Percentiles rank a stretch among this genome's conserved stretches.
Conservation (phyloP, 805 yeast species). For the Komagataella populi region DNA sequence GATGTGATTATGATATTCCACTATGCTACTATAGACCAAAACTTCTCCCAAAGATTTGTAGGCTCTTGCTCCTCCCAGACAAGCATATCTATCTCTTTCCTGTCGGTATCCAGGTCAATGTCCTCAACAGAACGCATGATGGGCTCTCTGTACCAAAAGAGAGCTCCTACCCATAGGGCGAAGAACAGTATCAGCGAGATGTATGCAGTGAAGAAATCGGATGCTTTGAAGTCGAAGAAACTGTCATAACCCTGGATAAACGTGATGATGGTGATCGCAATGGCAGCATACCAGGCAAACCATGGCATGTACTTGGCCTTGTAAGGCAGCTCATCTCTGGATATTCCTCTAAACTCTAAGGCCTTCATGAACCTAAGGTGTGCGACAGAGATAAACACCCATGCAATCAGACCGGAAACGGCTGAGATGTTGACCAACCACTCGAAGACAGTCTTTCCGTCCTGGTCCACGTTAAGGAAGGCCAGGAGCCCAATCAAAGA, state of each 20-base stretch:
- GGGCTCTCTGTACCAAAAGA: conserved; percentile 32
- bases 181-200: conserved; percentile 52
- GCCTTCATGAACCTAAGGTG: conserved; percentile 63
- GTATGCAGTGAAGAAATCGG: conserved; percentile 62
- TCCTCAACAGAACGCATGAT: conserved; percentile 36
- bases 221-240: conserved; percentile 31
- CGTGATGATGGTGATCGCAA: conserved; percentile 27
- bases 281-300: conserved; percentile 48
- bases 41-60: not conserved
- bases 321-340: conserved; percentile 60
- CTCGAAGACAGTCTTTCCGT: conserved; percentile 46
- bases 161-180: conserved; percentile 32
- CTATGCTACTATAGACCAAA: not conserved
- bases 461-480: conserved; percentile 38
- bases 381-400: conserved; percentile 52
- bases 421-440: conserved; percentile 72
- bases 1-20: not conserved
- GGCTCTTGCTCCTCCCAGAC: conserved; percentile 1
- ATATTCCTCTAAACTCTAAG: conserved; percentile 45
- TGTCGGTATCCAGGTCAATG: conserved; percentile 54
- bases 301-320: conserved; percentile 62
- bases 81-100: conserved; percentile 8
- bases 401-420: conserved; percentile 61
- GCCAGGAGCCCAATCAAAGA: conserved; percentile 52
- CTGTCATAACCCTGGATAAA: conserved; percentile 44